These are phyloP conservation scores for Daedalea quercina DNA, from an alignment of 768 basidiomycete species.

Conservation along the genomic window DNA sequence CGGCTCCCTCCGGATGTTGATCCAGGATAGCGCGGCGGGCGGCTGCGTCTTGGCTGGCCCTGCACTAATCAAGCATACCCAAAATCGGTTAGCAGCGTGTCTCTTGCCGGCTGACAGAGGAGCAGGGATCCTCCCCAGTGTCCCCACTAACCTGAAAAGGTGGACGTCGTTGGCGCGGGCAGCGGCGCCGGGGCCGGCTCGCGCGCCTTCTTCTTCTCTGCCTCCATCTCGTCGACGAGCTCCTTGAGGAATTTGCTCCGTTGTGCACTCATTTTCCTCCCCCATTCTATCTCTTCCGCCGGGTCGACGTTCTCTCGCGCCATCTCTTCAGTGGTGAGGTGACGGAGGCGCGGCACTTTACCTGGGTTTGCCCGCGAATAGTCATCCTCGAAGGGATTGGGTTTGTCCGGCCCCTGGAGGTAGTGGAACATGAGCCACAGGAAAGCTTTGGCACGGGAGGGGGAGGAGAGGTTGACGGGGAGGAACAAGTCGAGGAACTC, in stretches of 20 bases:
- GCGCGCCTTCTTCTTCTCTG: conserved; percentile 35
- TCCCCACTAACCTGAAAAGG: conserved; percentile 5
- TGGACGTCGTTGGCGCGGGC: conserved; percentile 12
- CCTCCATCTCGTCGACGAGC: conserved; percentile 44
- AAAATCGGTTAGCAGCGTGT: background rate
- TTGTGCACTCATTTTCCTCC: conserved; percentile 62
- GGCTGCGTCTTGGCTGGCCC: conserved; percentile 5
- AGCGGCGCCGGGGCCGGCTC: conserved; percentile 21
- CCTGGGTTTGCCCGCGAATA: conserved; percentile 49
- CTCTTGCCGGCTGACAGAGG: background rate
- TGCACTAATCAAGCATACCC: background rate
- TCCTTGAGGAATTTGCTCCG: conserved; percentile 67
- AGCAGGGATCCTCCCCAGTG: background rate
- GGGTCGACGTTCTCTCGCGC: conserved; percentile 73
- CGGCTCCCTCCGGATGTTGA: conserved; percentile 12
- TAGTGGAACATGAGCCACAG: conserved; percentile 83
- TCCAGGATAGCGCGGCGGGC: conserved; percentile 9
- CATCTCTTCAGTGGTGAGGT: conserved; percentile 49
- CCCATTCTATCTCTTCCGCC: conserved; percentile 72
- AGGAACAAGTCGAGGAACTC: conserved; percentile 85
- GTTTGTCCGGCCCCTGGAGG: conserved; percentile 53
- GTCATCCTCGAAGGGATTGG: conserved; percentile 75
- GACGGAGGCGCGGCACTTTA: conserved; percentile 57
- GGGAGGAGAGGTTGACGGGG: conserved; percentile 64
- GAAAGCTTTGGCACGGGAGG: conserved; percentile 70